Evolutionary conservation across 2,329 filamentous ascomycete genomes (phyloP).

Genomic region (Hortaea werneckii): DNA sequence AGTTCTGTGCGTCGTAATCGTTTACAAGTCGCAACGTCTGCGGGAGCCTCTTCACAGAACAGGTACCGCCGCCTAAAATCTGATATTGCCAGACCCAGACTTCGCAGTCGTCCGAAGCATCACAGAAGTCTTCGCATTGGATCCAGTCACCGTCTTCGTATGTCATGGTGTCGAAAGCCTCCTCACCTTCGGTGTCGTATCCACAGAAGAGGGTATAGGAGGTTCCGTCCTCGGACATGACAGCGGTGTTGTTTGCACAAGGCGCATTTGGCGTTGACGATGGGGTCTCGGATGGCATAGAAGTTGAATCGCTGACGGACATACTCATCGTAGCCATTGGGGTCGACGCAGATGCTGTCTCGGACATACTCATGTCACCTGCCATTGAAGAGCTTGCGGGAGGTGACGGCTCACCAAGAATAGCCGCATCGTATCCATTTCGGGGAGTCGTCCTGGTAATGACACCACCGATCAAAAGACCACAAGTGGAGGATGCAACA

Average conservation of each 20-base stretch:
- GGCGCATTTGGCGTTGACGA: not conserved
- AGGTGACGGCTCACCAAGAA: too few species aligned
- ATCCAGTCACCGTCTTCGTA: constrained; percentile 3
- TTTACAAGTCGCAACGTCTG: not conserved
- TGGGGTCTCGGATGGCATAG: not conserved
- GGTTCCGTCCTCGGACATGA: not conserved
- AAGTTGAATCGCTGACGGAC: not conserved
- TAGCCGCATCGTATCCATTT: too few species aligned
- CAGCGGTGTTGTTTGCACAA: not conserved
- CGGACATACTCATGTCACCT: too few species aligned
- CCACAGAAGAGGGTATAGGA: constrained; percentile 2
- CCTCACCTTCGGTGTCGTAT: not conserved
- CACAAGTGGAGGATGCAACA: too few species aligned
- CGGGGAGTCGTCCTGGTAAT: too few species aligned
- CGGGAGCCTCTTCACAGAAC: constrained; percentile 2
- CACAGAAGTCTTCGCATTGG: constrained; percentile 3
- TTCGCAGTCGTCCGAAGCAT: not conserved
- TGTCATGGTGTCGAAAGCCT: not conserved
- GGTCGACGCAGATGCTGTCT: too few species aligned
- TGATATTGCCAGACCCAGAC: constrained; percentile 3
- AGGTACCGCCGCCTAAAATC: not conserved
- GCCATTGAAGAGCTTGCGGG: too few species aligned
- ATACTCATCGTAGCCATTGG: too few species aligned
- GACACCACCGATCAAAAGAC: too few species aligned
- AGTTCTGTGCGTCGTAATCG: not conserved